Percentiles rank a stretch among this genome's conserved stretches.
Evolutionary conservation across 805 yeast species (phyloP).

Genomic region (Pichia ethanolica): DNA sequence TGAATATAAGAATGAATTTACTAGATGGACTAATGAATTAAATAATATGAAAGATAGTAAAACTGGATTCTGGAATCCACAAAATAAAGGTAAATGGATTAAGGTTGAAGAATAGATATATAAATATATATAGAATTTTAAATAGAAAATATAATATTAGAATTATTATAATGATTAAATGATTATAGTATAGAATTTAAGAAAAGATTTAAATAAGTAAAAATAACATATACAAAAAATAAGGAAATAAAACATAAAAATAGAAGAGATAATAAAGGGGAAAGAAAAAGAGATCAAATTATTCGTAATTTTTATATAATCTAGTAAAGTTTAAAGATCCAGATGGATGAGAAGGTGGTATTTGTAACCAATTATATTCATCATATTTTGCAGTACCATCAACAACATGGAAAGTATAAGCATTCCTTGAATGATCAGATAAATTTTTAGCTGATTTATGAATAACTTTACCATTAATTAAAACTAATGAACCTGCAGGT

Average conservation of each 20-base stretch:
- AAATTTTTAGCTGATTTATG: slow-evolving; percentile 62
- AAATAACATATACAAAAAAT: background rate
- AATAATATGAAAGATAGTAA: slow-evolving; percentile 16
- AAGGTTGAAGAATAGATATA: background rate
- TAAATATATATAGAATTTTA: background rate
- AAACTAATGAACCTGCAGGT: slow-evolving; percentile 62
- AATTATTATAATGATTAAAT: no score
- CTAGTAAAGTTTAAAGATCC: slow-evolving; percentile 59
- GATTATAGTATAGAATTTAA: no score
- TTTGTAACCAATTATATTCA: slow-evolving; percentile 66
- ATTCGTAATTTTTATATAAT: slow-evolving; percentile 24
- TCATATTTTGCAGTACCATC: slow-evolving; percentile 63
- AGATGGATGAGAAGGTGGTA: slow-evolving; percentile 43
- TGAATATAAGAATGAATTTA: slow-evolving; percentile 7
- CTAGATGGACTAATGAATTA: slow-evolving; percentile 18
- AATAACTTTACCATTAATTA: slow-evolving; percentile 63
- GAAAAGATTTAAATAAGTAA: no score
- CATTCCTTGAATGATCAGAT: slow-evolving; percentile 54
- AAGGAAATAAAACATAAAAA: no score
- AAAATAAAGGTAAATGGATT: slow-evolving; percentile 4
- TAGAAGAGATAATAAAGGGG: no score
- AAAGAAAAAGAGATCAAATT: background rate
- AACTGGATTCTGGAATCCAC: slow-evolving; percentile 21
- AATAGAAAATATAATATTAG: background rate
- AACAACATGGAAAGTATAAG: slow-evolving; percentile 73